Percentiles rank a stretch among this genome's conserved stretches.
Conservation (phyloP, 2,329 filamentous ascomycete genomes). For the Sporothrix inflata region DNA sequence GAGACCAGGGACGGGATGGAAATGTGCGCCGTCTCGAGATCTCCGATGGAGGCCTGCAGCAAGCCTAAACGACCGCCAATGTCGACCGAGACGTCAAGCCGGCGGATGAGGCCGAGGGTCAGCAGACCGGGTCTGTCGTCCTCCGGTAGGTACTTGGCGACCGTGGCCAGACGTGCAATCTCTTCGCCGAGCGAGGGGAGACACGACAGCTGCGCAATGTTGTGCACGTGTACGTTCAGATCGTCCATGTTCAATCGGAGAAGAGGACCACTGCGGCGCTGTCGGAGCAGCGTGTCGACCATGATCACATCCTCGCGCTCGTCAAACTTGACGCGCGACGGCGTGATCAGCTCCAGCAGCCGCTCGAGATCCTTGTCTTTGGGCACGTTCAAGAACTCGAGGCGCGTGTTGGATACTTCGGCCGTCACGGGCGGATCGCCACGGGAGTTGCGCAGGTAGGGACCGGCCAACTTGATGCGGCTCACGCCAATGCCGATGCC, state of each 20-base stretch:
- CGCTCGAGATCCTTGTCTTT: conserved; percentile 80
- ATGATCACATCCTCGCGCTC: conserved; percentile 91
- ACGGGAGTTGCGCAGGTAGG: conserved; percentile 58
- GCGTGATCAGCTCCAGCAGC: conserved; percentile 83
- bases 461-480: conserved; percentile 74
- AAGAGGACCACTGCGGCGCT: conserved; percentile 83
- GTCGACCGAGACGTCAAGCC: conserved; percentile 63
- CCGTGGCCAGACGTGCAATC: conserved; percentile 77
- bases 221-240: conserved; percentile 64
- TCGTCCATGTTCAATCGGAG: conserved; percentile 70
- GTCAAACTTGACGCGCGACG: conserved; percentile 85
- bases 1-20: conserved; percentile 82
- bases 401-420: conserved; percentile 65
- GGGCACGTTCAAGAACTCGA: conserved; percentile 74
- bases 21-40: conserved; percentile 77
- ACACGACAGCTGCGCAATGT: conserved; percentile 66
- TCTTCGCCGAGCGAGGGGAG: conserved; percentile 77
- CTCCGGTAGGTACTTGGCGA: conserved; percentile 93
- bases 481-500: conserved; percentile 74
- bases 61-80: conserved; percentile 71
- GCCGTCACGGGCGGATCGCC: conserved; percentile 64
- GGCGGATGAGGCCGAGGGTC: conserved; percentile 69
- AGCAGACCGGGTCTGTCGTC: conserved; percentile 91
- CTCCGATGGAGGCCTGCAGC: conserved; percentile 59
- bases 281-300: conserved; percentile 84